These are phyloP conservation scores for Exophiala mesophila DNA, from an alignment of 2,329 filamentous ascomycete genomes.

Conservation along the genomic window DNA sequence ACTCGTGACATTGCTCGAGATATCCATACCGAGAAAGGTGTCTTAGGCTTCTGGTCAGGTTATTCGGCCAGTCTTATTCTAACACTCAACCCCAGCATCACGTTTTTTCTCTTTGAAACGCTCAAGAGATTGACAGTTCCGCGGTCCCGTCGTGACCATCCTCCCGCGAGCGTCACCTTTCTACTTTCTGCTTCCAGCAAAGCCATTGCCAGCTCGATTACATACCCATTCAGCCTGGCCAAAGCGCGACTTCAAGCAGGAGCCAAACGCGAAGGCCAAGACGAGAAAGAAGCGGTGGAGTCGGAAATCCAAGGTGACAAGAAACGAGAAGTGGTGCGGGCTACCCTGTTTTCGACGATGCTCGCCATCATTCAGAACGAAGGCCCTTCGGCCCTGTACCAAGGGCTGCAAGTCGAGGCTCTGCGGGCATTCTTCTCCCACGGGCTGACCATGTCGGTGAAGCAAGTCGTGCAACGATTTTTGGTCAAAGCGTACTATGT, in stretches of 20 bases:
- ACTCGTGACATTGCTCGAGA: constrained; percentile 56
- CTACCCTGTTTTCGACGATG: constrained; percentile 61
- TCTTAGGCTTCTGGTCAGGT: constrained; percentile 78
- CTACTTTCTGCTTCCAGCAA: constrained; percentile 73
- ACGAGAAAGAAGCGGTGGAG: constrained; percentile 26
- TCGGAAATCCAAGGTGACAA: constrained; percentile 31
- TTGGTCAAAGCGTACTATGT: constrained; percentile 69
- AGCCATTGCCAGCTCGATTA: constrained; percentile 67
- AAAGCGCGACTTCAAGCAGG: constrained; percentile 69
- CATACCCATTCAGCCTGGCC: constrained; percentile 82
- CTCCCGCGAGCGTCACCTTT: constrained; percentile 54
- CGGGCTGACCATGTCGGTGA: constrained; percentile 80
- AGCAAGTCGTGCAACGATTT: constrained; percentile 68
- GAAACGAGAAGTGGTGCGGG: constrained; percentile 30
- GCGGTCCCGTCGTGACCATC: constrained; percentile 47
- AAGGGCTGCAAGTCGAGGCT: constrained; percentile 70
- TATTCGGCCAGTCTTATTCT: constrained; percentile 76
- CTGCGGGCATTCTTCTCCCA: constrained; percentile 81
- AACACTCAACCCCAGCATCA: constrained; percentile 80
- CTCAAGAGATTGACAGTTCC: constrained; percentile 59
- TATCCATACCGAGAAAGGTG: constrained; percentile 65
- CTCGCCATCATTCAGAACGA: constrained; percentile 56
- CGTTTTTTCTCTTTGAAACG: constrained; percentile 74
- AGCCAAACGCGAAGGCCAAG: constrained; percentile 37
- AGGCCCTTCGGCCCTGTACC: constrained; percentile 66